phyloP scores from a whole-genome alignment of 139 green algal species.

The Chlamydomonas sp. region DNA sequence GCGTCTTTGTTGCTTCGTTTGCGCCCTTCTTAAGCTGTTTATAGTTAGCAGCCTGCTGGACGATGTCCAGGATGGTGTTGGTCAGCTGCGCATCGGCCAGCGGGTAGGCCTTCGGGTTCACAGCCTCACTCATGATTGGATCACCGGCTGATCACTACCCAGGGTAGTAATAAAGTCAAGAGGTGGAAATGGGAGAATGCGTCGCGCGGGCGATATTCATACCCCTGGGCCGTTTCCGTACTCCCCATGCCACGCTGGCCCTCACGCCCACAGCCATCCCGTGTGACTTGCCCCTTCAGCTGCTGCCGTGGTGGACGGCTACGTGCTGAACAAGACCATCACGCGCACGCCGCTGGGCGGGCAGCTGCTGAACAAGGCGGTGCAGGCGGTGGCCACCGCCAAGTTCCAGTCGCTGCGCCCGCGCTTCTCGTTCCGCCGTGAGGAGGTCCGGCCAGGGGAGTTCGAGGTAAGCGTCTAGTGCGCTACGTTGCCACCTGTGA shows the following conservation, averaged over 20 bases:
- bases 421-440: constrained; percentile 81
- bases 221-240: no score
- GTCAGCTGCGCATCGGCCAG: constrained; percentile 92
- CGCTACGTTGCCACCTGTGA: not conserved
- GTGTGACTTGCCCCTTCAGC: constrained; percentile 59
- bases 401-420: constrained; percentile 71
- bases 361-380: constrained; percentile 65
- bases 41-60: constrained; percentile 98
- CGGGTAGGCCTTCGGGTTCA: constrained; percentile 99
- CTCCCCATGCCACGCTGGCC: not conserved
- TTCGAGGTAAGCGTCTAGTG: constrained; percentile 64
- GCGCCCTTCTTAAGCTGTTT: constrained; percentile 99
- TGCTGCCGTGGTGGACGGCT: constrained; percentile 94
- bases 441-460: constrained; percentile 67
- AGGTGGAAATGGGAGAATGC: not conserved
- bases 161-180: not conserved
- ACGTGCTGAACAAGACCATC: constrained; percentile 88
- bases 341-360: constrained; percentile 77
- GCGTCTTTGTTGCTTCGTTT: constrained; percentile 97
- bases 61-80: constrained; percentile 98
- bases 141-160: constrained; percentile 85
- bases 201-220: not conserved
- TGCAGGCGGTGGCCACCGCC: constrained; percentile 57
- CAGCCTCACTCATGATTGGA: constrained; percentile 82
- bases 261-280: not conserved